Evolutionary conservation across 2,329 filamentous ascomycete species (phyloP), one percentile per base, ranked within the genome.

Genomic region (Epichloe bromicola): DNA sequence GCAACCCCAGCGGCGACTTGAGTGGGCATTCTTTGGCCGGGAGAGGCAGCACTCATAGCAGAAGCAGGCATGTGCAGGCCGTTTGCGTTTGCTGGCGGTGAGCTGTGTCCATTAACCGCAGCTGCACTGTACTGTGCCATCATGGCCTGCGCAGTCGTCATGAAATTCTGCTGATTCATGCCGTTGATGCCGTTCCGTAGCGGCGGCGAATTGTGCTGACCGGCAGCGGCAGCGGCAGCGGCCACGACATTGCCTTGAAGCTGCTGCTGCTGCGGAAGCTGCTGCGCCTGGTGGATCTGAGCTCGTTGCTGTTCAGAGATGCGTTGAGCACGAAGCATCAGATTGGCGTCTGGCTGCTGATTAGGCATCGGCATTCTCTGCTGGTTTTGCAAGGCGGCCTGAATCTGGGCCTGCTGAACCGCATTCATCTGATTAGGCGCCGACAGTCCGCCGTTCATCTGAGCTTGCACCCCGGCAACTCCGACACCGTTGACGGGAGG

Each of bases 321-420:
- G 42, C 80, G 78, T 50, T 82, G 80, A 15, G 82, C 78, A 59
- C 85, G 82, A 58, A 83, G 70, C 57, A 82, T 73, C 45, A 82
- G 65, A 50, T 73, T 74, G 26, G 77, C 68, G 53, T 82, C 77
- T 3, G 78, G 62, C 39, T 64, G 64, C 40, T 64, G 61, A 37
- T 65, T 66, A 2, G 65, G 63, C 57, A 67, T 65, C 2, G 80
- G 76, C 70, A 87, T 76, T 50, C 83, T 76, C 49, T 79, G 74
- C 55, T 84, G 76, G 5, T 70, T 71, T 55, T 76, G 70, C 57
- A 70, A 57, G 15, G 74, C 74, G 14, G 52, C 52, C 59, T 85
- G 82, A 70, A 88, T 76, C 56, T 85, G 85, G 23, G 84, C 82
- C 62, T 86, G 83, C 38, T 82, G 80, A 23, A 86, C 74, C 44